These are phyloP conservation scores for Gossypioides kirkii DNA, from an alignment of 345 rosid species.

Conservation along the genomic window DNA sequence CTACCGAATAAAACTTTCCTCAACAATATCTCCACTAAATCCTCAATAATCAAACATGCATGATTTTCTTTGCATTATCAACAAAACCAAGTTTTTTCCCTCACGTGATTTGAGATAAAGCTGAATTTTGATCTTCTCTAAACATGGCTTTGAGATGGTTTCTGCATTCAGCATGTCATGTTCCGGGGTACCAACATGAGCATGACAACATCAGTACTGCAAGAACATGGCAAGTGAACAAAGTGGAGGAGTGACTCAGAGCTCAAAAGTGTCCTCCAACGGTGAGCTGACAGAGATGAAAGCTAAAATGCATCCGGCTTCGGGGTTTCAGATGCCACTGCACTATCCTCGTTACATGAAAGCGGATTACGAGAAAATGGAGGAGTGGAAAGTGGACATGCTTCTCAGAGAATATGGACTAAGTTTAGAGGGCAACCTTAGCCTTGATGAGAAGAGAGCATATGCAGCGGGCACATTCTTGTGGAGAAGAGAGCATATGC, in stretches of 20 bases:
- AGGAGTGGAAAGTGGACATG: slow-evolving; percentile 62
- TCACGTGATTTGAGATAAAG: neutral
- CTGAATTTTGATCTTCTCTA: neutral
- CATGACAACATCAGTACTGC: neutral
- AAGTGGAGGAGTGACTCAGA: slow-evolving; percentile 3
- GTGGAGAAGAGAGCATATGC: no score
- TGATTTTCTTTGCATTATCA: no score
- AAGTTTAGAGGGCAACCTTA: slow-evolving; percentile 22
- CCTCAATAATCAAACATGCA: no score
- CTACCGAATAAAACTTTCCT: neutral
- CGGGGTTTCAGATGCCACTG: neutral
- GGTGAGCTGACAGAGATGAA: neutral
- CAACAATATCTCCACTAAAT: no score
- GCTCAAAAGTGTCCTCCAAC: neutral
- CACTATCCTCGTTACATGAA: slow-evolving; percentile 1
- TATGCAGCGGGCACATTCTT: slow-evolving; percentile 52
- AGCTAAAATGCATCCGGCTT: neutral
- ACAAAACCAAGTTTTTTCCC: neutral
- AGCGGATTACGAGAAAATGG: slow-evolving; percentile 40
- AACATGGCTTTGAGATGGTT: slow-evolving; percentile 30
- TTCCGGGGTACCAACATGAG: slow-evolving; percentile 27
- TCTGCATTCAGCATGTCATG: slow-evolving; percentile 38
- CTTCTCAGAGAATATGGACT: slow-evolving; percentile 58
- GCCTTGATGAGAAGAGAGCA: slow-evolving; percentile 45
- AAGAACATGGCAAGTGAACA: neutral